phyloP scores from a whole-genome alignment of 1,284 basidiomycete genomes.

The Microbotryum lychnidis-dioicae region DNA sequence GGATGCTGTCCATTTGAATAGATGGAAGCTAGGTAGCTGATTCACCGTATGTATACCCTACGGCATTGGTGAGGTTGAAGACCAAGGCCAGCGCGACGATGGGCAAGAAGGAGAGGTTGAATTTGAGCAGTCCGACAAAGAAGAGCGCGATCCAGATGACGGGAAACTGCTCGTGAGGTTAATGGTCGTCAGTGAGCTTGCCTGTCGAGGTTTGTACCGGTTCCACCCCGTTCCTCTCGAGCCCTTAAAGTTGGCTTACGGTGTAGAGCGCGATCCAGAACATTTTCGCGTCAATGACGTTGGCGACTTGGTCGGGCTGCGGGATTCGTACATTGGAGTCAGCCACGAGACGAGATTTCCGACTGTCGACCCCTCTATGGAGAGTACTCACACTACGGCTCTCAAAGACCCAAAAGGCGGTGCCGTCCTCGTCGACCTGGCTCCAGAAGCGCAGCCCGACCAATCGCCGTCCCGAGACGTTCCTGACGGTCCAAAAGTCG shows the following conservation, averaged over 20 bases:
- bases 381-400: slow-evolving; percentile 37
- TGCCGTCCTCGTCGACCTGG: slow-evolving; percentile 91
- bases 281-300: slow-evolving; percentile 75
- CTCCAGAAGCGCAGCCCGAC: slow-evolving; percentile 95
- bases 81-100: slow-evolving; percentile 34
- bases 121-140: slow-evolving; percentile 77
- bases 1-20: slow-evolving; percentile 41
- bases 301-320: slow-evolving; percentile 80
- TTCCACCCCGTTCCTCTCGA: slow-evolving; percentile 38
- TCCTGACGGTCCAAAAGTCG: slow-evolving; percentile 97
- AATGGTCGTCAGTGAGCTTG: background rate
- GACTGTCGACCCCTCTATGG: background rate
- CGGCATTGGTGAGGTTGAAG: slow-evolving; percentile 62
- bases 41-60: slow-evolving; percentile 76
- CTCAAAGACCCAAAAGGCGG: slow-evolving; percentile 93
- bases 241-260: slow-evolving; percentile 2
- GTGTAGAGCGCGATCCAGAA: slow-evolving; percentile 33
- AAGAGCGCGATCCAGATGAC: slow-evolving; percentile 74
- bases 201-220: slow-evolving; percentile 3
- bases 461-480: slow-evolving; percentile 79
- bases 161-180: slow-evolving; percentile 53
- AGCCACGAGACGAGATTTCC: background rate
- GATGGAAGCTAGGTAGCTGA: slow-evolving; percentile 2
- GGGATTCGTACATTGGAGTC: background rate
- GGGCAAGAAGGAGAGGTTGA: slow-evolving; percentile 42